These are phyloP conservation scores for Candida manassasensis DNA, from an alignment of 805 yeast species.

Conservation along the genomic window DNA sequence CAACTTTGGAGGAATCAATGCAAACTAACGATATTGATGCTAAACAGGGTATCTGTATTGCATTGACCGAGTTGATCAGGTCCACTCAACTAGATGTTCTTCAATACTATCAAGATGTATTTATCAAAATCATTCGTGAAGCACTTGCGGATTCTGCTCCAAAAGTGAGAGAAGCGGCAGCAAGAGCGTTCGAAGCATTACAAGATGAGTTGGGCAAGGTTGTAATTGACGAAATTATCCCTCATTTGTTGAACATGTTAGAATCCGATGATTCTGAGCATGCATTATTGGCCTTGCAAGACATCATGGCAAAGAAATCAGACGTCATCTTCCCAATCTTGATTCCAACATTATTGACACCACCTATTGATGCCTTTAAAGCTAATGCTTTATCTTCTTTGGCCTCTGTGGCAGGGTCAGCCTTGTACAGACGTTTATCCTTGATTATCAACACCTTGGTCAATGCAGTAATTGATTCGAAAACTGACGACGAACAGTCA, in stretches of 20 bases:
- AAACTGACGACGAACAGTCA: slow-evolving; percentile 32
- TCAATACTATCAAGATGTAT: slow-evolving; percentile 56
- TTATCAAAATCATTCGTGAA: slow-evolving; percentile 71
- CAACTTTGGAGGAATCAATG: slow-evolving; percentile 70
- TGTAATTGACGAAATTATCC: slow-evolving; percentile 86
- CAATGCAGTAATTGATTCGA: slow-evolving; percentile 45
- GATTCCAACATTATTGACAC: slow-evolving; percentile 74
- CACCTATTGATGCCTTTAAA: slow-evolving; percentile 79
- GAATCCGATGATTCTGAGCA: slow-evolving; percentile 54
- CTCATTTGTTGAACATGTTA: slow-evolving; percentile 69
- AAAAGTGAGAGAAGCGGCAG: slow-evolving; percentile 85
- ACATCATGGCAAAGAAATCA: slow-evolving; percentile 85
- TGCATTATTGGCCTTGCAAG: slow-evolving; percentile 85
- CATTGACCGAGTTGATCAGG: slow-evolving; percentile 76
- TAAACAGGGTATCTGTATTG: slow-evolving; percentile 95
- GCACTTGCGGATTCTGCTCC: slow-evolving; percentile 73
- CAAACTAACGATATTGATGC: slow-evolving; percentile 66
- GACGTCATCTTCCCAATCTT: slow-evolving; percentile 91
- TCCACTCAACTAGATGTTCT: slow-evolving; percentile 64
- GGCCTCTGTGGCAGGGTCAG: slow-evolving; percentile 85
- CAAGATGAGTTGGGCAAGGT: slow-evolving; percentile 77
- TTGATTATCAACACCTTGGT: slow-evolving; percentile 72
- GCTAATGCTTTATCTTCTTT: slow-evolving; percentile 84
- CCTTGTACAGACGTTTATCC: slow-evolving; percentile 68
- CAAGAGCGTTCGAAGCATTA: slow-evolving; percentile 81